Base-by-base conservation (phyloP, 176 grass and related monocot species). In the Pharus latifolius region DNA sequence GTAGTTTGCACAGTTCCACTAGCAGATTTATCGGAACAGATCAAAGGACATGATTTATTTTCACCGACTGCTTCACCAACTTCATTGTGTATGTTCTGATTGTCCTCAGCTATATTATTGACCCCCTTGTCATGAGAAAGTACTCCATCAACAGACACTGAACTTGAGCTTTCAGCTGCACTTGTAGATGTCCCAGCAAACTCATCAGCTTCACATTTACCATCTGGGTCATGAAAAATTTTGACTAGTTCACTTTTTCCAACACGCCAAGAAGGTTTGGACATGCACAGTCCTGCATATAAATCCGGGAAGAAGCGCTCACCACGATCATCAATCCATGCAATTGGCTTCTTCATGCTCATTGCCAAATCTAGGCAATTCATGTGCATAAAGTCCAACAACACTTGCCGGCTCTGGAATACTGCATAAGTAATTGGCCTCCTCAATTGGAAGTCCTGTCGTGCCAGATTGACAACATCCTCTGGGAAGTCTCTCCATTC, bases 301-400 rank as follows among this genome's bases (percentile, higher is more conserved):
- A 80, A 63, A 67, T 91, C 84, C 17, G 84, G 94, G 60, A 85
- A 92, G 58, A 77, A 97, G n/a, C 25, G 23, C 46, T 83, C 83
- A 18, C 65, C 83, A 82, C 63, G 41, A 66, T 80, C 81, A 79
- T 97, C 94, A 33, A 97, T 71, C 94, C 94, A 97, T 29, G 83
- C 86, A 32, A 97, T 68, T 47, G 89, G 89, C 38, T 80, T 90
- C 57, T 41, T 65, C 56, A 79, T 67, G 27, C 85, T 76, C 35
- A 73, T 80, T 16, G 29, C 74, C 66, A 65, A 71, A 82, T 85
- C 83, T 56, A 97, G 13, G 70, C 67, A 88, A 58, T 90, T 19
- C 84, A 82, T 88, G 62, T 78, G 77, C 72, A 97, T 65, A 49
- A 97, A 97, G 65, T 98, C 89, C 53, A 98, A 70, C 61, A 88